phyloP scores from a whole-genome alignment of 164 flowering plant species.

The Amborella trichopoda region DNA sequence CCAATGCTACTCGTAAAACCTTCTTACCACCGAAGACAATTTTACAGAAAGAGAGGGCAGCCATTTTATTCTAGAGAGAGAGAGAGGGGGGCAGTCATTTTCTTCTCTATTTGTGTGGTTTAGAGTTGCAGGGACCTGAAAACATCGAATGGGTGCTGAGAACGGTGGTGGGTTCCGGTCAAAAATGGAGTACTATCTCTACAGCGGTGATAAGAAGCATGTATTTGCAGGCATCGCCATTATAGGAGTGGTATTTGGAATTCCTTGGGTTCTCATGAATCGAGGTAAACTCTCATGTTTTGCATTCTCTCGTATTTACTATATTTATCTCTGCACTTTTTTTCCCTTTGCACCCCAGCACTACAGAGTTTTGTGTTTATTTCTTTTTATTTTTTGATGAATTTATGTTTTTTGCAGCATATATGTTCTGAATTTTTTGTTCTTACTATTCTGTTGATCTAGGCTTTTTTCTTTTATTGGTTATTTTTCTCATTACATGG shows the following conservation, averaged over 20 bases:
- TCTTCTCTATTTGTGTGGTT: too few relatives aligned
- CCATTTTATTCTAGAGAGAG: too few relatives aligned
- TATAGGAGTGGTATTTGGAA: slow-evolving; percentile 27
- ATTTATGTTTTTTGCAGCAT: too few relatives aligned
- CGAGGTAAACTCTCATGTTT: slow-evolving; percentile 23
- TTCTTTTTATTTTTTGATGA: not conserved
- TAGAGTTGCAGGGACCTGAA: slow-evolving; percentile 30
- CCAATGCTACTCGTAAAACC: too few relatives aligned
- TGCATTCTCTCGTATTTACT: too few relatives aligned
- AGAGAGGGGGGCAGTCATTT: slow-evolving; percentile 45
- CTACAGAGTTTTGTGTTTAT: not conserved
- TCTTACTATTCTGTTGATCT: too few relatives aligned
- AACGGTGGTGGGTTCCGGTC: slow-evolving; percentile 43
- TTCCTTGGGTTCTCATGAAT: slow-evolving; percentile 55
- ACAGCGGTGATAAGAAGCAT: slow-evolving; percentile 78
- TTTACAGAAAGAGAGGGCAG: too few relatives aligned
- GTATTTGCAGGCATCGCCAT: slow-evolving; percentile 53
- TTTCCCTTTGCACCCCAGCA: not conserved
- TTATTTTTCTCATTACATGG: too few relatives aligned
- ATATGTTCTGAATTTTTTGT: too few relatives aligned
- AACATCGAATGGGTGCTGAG: slow-evolving; percentile 4
- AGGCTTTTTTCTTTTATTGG: too few relatives aligned
- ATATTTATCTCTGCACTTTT: too few relatives aligned
- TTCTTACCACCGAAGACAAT: too few relatives aligned
- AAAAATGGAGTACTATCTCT: slow-evolving; percentile 39